phyloP scores from a whole-genome alignment of 2,329 filamentous ascomycete species.

The Magnaporthiopsis rhizophila region DNA sequence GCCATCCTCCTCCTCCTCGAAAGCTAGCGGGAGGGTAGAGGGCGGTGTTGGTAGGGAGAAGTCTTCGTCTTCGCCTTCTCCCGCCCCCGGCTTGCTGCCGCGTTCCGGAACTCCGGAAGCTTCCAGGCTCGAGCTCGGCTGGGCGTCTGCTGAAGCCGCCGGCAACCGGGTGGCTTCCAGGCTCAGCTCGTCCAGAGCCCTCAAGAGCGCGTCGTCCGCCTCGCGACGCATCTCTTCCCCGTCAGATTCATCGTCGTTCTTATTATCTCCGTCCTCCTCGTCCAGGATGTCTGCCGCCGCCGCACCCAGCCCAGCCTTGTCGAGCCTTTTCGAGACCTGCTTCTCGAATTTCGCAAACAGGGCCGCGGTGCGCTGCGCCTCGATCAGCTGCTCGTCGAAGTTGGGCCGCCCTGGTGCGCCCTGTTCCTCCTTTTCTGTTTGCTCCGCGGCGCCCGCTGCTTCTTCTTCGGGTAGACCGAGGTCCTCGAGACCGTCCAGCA shows the following conservation, averaged over 20 bases:
- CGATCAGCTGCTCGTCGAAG: background rate
- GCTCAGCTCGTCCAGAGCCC: conserved; percentile 34
- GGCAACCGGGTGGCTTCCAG: background rate
- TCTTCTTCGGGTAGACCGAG: background rate
- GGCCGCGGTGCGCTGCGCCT: background rate
- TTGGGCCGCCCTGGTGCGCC: background rate
- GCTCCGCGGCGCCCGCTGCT: too few relatives aligned
- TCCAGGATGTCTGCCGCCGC: background rate
- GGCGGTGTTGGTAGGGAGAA: conserved; percentile 41
- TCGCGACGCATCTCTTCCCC: conserved; percentile 38
- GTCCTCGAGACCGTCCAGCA: background rate
- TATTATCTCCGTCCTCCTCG: background rate
- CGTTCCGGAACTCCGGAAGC: background rate
- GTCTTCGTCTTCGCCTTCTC: conserved; percentile 10
- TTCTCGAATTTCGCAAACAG: background rate
- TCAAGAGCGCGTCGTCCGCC: conserved; percentile 35
- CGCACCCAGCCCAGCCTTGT: background rate
- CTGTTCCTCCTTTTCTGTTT: background rate
- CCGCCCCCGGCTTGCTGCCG: conserved; percentile 6
- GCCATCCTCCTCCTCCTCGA: conserved; percentile 9
- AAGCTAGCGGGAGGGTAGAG: conserved; percentile 24
- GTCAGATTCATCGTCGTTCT: conserved; percentile 35
- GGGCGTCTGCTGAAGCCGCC: background rate
- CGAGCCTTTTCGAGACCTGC: background rate
- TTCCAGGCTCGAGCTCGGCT: background rate